Percentiles rank a stretch among this genome's conserved stretches.
These are phyloP conservation scores for Backusella psychrophila DNA, from an alignment of 192 early-diverging fungal genomes.

Conservation along the genomic window DNA sequence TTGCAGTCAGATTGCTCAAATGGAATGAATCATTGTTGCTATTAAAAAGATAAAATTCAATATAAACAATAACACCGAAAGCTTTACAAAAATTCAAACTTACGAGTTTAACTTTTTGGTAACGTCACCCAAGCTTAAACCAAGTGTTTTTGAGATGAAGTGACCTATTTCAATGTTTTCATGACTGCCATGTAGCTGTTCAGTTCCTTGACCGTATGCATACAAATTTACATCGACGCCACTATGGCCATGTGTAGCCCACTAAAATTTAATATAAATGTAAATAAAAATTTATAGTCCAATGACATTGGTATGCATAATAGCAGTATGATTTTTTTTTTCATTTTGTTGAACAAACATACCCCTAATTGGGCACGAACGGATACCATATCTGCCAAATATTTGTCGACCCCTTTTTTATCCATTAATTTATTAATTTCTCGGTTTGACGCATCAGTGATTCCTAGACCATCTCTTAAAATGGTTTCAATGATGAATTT, in stretches of 20 bases:
- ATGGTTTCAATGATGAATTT: constrained; percentile 45
- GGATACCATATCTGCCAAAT: constrained; percentile 51
- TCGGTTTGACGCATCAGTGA: constrained; percentile 65
- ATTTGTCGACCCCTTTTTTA: constrained; percentile 31
- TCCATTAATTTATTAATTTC: constrained; percentile 45
- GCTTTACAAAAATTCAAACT: background rate
- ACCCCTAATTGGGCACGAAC: constrained; percentile 60
- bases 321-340: background rate
- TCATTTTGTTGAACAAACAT: constrained; percentile 12
- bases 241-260: constrained; percentile 91
- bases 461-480: constrained; percentile 59
- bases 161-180: constrained; percentile 87
- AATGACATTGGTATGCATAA: background rate
- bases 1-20: background rate
- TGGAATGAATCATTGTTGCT: background rate
- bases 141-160: constrained; percentile 62
- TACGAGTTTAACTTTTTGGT: constrained; percentile 40
- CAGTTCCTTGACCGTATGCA: constrained; percentile 66
- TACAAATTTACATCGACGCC: constrained; percentile 96
- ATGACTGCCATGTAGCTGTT: constrained; percentile 75
- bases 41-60: background rate
- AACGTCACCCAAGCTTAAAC: constrained; percentile 57
- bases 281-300: constrained; percentile 2
- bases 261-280: constrained; percentile 34
- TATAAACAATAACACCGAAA: background rate